A percentile compares a stretch with the other conserved stretches of the same genome.
Evolutionary conservation across 2,329 filamentous ascomycete genomes (phyloP).

Genomic region (Hypoxylon sp.): DNA sequence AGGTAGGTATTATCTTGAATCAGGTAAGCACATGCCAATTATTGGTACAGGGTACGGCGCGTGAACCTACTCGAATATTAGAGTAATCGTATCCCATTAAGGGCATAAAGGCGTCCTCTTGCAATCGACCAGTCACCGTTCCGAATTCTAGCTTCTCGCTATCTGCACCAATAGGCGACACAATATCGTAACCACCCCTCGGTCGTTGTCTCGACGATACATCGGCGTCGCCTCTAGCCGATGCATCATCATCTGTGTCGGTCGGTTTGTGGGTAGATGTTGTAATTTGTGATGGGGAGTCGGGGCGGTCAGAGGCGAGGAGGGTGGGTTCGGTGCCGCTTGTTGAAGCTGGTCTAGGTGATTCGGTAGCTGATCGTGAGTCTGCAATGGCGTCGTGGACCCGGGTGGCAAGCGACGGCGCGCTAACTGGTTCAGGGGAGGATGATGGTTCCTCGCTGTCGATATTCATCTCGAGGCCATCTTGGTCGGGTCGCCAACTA

Average conservation of each 20-base stretch:
- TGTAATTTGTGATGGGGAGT: conserved; percentile 38
- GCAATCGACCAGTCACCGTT: conserved; percentile 30
- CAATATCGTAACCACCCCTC: conserved; percentile 39
- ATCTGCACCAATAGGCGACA: conserved; percentile 40
- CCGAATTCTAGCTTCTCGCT: conserved; percentile 46
- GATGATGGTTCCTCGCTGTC: conserved; percentile 47
- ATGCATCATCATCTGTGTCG: conserved; percentile 45
- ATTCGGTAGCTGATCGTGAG: conserved; percentile 50
- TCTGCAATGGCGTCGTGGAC: conserved; percentile 39
- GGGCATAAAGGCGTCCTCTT: conserved; percentile 50
- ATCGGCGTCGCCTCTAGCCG: conserved; percentile 30
- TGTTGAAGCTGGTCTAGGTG: conserved; percentile 48
- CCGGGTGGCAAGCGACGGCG: conserved; percentile 33
- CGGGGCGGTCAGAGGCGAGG: conserved; percentile 42
- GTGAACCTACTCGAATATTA: conserved; percentile 65
- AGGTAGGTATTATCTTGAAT: conserved; percentile 77
- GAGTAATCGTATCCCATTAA: conserved; percentile 69
- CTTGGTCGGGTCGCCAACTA: conserved; percentile 49
- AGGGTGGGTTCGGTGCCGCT: conserved; percentile 42
- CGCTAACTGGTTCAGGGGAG: conserved; percentile 48
- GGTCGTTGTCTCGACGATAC: conserved; percentile 26
- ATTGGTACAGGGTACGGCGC: neutral
- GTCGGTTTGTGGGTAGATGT: conserved; percentile 43
- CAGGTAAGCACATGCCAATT: conserved; percentile 16
- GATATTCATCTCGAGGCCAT: conserved; percentile 50